phyloP scores from a whole-genome alignment of 495 filamentous ascomycete genomes.

The Trichoderma gamsii region DNA sequence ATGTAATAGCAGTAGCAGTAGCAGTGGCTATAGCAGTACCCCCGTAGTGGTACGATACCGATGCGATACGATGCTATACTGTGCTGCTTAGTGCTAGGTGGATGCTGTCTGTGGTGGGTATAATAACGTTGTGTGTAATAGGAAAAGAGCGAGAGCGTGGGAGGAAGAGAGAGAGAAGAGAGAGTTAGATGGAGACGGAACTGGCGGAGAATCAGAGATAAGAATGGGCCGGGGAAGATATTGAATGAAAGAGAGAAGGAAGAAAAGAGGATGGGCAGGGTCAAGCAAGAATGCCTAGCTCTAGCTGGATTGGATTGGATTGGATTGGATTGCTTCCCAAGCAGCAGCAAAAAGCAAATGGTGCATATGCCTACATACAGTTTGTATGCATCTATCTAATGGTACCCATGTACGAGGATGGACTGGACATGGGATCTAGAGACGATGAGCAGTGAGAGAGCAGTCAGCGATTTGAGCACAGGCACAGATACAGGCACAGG shows the following conservation, averaged over 20 bases:
- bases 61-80: background rate
- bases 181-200: slow-evolving; percentile 30
- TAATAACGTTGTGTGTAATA: background rate
- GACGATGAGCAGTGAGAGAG: too few species aligned
- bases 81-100: background rate
- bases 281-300: background rate
- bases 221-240: background rate
- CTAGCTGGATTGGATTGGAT: too few species aligned
- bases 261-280: background rate
- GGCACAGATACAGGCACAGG: too few species aligned
- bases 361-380: too few species aligned
- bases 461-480: too few species aligned
- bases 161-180: slow-evolving; percentile 19
- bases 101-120: background rate
- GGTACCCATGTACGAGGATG: too few species aligned
- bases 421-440: too few species aligned
- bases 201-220: slow-evolving; percentile 35
- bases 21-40: too few species aligned
- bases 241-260: background rate
- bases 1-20: too few species aligned
- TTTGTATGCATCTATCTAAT: too few species aligned
- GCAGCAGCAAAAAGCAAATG: too few species aligned
- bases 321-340: too few species aligned
- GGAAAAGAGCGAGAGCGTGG: slow-evolving; percentile 14
- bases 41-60: background rate